Base-by-base conservation (phyloP, 371 early-diverging fungal species). In the Mortierella sp. region DNA sequence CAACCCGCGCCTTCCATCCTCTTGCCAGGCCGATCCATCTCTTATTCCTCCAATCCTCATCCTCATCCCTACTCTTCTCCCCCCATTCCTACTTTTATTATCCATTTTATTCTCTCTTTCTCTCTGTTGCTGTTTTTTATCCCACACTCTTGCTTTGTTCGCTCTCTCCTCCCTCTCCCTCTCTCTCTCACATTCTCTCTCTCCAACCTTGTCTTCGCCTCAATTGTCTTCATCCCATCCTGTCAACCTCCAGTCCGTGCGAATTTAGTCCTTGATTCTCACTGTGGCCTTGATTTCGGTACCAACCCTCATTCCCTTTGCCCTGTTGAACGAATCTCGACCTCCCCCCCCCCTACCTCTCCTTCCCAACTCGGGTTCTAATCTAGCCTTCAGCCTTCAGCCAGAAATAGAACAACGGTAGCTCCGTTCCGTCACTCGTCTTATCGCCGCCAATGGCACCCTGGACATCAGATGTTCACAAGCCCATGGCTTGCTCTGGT, bases 31-130 rank as follows among this genome's bases (percentile, higher is more conserved):
- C 37, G 37, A 37, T 37, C 37, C 37, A 37, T 50, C 50, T 50
- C 18, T 30, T 37, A 57, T 12, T 26, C 18, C 26, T 11, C 19
- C 15, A 19, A 15, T 53, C 29, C 25, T 25, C 26, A 44, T 45
- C 47, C 62, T 48, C n/a, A 28, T 46, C 47, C 62, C 47, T 60
- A 30, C 48, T 44, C 18, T 61, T 29, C 46, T 61, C 45, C 37
- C n/a, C 16, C 1, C 62, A 29, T 21, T 46, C 19, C 47, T 18
- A 47, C 6, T 46, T 48, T 29, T 18, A 50, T 48, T 47, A 0
- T 51, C 45, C 46, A 16, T 48, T 47, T 23, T 15, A 19, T 50
- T 28, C 29, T 21, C 21, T 59, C 47, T 46, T 19, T 51, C 44
- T 56, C 7, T 16, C 57, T 45, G 4, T 47, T 45, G 9, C 15